Conservation (phyloP, 176 grass and related monocot genomes). For the Juncus effusus region DNA sequence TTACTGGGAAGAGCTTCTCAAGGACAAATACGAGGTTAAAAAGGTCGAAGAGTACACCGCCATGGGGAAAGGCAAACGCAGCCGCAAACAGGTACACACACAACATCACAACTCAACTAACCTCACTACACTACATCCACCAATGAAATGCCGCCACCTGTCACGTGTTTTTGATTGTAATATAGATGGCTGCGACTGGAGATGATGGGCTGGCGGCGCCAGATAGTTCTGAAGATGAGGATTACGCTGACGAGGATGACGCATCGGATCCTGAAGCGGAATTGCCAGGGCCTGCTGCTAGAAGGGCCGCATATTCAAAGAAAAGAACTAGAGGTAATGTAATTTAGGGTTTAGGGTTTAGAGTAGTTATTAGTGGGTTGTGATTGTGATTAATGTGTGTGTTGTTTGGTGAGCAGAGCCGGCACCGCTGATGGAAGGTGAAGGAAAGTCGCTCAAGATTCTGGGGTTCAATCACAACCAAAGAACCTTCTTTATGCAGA, state of each 20-base stretch:
- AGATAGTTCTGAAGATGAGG: conserved; percentile 92
- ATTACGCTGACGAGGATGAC: conserved; percentile 85
- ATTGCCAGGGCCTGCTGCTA: conserved; percentile 35
- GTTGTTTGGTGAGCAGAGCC: conserved; percentile 54
- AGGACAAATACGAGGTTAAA: conserved; percentile 64
- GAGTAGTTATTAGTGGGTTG: no score
- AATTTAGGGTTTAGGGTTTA: no score
- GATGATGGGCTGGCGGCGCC: conserved; percentile 67
- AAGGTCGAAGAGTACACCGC: conserved; percentile 84
- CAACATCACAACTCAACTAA: background rate
- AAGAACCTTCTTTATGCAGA: conserved; percentile 64
- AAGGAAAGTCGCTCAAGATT: conserved; percentile 71
- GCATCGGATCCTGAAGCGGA: conserved; percentile 67
- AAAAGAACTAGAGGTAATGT: conserved; percentile 66
- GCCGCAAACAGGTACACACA: conserved; percentile 78
- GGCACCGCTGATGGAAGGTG: conserved; percentile 90
- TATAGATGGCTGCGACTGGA: conserved; percentile 80
- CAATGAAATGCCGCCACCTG: background rate
- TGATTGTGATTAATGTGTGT: conserved; percentile 23
- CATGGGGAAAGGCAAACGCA: conserved; percentile 99
- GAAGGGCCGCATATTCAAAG: conserved; percentile 62
- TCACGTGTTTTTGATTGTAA: conserved; percentile 19
- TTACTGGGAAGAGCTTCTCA: conserved; percentile 92
- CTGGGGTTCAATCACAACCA: conserved; percentile 91
- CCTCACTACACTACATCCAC: background rate